Percentiles rank a stretch among this genome's conserved stretches.
These are phyloP conservation scores for Phanerochaete carnosa DNA, from an alignment of 768 basidiomycete species.

Conservation along the genomic window DNA sequence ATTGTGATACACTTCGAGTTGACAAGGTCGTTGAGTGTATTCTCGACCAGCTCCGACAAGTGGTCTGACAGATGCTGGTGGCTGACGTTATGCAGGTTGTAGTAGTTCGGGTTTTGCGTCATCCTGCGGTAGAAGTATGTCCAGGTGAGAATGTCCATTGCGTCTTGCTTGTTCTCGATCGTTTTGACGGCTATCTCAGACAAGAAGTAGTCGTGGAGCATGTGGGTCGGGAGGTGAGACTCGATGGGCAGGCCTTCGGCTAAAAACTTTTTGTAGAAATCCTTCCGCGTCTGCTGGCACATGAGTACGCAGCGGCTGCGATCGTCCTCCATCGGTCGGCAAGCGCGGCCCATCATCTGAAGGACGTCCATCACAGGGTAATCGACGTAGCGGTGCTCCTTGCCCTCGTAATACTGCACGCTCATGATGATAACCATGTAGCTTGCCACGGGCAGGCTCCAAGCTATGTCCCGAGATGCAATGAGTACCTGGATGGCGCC, in stretches of 20 bases:
- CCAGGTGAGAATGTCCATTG: slow-evolving; percentile 98
- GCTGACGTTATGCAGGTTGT: slow-evolving; percentile 91
- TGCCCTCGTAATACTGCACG: slow-evolving; percentile 95
- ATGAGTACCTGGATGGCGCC: slow-evolving; percentile 95
- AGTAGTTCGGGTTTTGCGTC: slow-evolving; percentile 96
- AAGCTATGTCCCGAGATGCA: slow-evolving; percentile 96
- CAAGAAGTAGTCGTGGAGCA: slow-evolving; percentile 95
- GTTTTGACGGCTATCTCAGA: slow-evolving; percentile 98
- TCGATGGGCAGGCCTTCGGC: slow-evolving; percentile 97
- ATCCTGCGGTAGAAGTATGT: slow-evolving; percentile 97
- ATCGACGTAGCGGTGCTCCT: slow-evolving; percentile 96
- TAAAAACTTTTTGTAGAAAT: slow-evolving; percentile 99
- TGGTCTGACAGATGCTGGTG: slow-evolving; percentile 96
- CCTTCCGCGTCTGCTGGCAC: slow-evolving; percentile 97
- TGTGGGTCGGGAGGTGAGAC: slow-evolving; percentile 85
- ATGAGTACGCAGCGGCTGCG: slow-evolving; percentile 93
- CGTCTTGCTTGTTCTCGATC: slow-evolving; percentile 98
- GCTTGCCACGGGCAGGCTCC: slow-evolving; percentile 90
- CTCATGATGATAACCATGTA: slow-evolving; percentile 99
- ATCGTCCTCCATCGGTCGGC: slow-evolving; percentile 84
- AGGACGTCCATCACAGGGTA: slow-evolving; percentile 98
- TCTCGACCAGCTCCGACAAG: slow-evolving; percentile 94
- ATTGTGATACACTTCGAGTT: slow-evolving; percentile 95
- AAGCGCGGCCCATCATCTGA: slow-evolving; percentile 99
- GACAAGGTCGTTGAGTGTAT: slow-evolving; percentile 84